phyloP scores from a whole-genome alignment of 768 basidiomycete species.

The Strobilomyces echinocephalus region DNA sequence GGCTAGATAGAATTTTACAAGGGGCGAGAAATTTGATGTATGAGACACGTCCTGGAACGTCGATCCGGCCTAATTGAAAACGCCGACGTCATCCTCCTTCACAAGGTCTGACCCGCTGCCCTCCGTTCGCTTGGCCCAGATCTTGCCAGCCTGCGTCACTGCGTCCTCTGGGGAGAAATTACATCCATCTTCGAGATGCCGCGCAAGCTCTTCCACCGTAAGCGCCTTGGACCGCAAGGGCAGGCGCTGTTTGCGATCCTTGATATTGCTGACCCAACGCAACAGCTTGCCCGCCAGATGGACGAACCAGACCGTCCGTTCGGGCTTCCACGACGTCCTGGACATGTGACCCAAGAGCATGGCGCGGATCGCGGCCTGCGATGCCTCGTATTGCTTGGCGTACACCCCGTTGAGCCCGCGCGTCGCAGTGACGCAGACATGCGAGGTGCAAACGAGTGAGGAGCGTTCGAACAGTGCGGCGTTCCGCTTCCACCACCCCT shows the following conservation, averaged over 20 bases:
- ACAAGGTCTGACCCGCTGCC: neutral
- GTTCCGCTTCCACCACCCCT: slow-evolving; percentile 32
- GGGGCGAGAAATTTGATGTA: neutral
- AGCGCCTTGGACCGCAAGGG: neutral
- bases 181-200: slow-evolving; percentile 15
- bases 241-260: neutral
- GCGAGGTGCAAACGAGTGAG: slow-evolving; percentile 21
- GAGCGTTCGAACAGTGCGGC: slow-evolving; percentile 21
- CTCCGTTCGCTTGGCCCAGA: slow-evolving; percentile 16
- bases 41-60: neutral
- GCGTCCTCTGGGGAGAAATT: slow-evolving; percentile 12
- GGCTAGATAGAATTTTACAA: neutral
- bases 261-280: slow-evolving; percentile 15
- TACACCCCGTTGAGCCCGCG: slow-evolving; percentile 20
- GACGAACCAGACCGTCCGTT: slow-evolving; percentile 18
- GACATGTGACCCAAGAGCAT: slow-evolving; percentile 20
- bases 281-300: slow-evolving; percentile 18
- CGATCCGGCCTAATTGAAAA: neutral
- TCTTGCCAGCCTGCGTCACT: slow-evolving; percentile 11
- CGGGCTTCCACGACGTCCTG: slow-evolving; percentile 18
- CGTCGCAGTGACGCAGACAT: slow-evolving; percentile 38
- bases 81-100: slow-evolving; percentile 1
- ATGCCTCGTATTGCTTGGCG: slow-evolving; percentile 28
- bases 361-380: slow-evolving; percentile 22
- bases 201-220: slow-evolving; percentile 14